phyloP scores from a whole-genome alignment of 139 green algal genomes.

The Mychonastes homosphaera region DNA sequence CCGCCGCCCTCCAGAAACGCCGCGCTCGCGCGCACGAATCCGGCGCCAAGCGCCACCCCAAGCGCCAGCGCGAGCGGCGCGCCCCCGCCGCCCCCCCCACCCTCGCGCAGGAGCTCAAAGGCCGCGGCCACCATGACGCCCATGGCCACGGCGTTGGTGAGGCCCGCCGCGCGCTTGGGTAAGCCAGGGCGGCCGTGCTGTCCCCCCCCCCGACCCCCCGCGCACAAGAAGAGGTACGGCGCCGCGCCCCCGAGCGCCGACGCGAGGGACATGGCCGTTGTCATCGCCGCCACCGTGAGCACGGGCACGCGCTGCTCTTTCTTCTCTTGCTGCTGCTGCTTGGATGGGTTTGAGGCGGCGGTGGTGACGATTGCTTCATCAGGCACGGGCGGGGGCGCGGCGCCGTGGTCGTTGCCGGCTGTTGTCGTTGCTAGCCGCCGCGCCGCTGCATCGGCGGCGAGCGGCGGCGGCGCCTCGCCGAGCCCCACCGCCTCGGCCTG shows the following conservation, averaged over 20 bases:
- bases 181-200: too few relatives aligned
- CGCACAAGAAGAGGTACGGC: conserved; percentile 62
- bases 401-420: too few relatives aligned
- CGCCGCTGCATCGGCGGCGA: too few relatives aligned
- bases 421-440: too few relatives aligned
- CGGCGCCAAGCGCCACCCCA: conserved; percentile 60
- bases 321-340: neutral
- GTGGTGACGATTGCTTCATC: too few relatives aligned
- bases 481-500: too few relatives aligned
- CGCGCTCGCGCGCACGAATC: conserved; percentile 64
- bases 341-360: too few relatives aligned
- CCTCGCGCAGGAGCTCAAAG: conserved; percentile 93
- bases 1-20: conserved; percentile 28
- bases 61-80: conserved; percentile 42
- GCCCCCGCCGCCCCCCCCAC: conserved; percentile 55
- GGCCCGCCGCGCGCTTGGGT: conserved; percentile 41
- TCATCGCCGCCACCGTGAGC: conserved; percentile 39
- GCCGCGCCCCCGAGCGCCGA: conserved; percentile 56
- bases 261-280: conserved; percentile 42
- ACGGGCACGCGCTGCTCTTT: conserved; percentile 6
- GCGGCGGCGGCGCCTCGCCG: too few relatives aligned
- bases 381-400: too few relatives aligned
- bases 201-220: too few relatives aligned
- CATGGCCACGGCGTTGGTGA: conserved; percentile 85
- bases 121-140: conserved; percentile 94